Base-by-base conservation (phyloP, 2,329 filamentous ascomycete genomes). In the Zymoseptoria crescenta region DNA sequence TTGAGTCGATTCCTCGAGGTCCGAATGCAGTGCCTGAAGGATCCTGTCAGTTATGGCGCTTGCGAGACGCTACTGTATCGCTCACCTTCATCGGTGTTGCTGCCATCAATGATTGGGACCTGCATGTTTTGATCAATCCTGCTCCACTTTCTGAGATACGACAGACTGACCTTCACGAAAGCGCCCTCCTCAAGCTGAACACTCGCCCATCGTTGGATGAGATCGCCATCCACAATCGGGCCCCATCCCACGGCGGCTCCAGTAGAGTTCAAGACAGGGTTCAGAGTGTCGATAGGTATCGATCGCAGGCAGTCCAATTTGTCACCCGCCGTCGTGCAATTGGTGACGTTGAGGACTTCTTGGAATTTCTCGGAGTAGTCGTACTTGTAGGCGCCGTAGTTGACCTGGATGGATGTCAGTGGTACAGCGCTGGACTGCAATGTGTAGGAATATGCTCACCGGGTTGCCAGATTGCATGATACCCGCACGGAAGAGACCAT, bases 291-390 rank as follows among this genome's bases (percentile, higher is more conserved):
- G 27, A 65, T 65, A 3, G 70, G 70, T 3, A 70, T 72, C 1
- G 71, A 71, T 24, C 89, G 84, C 9, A 95, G 81, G 69, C 88
- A 91, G 10, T 79, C 77, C 8, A 91, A 77, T 0, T 83, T 84
- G 67, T 88, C 81, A 1, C 72, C 67, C 1, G 79, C 74, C 3
- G 76, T 70, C 1, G 78, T 74, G 74, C 89, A 94, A 53, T 79
- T 85, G 0, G 83, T 83, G 28, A 77, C 75, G 1, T 72, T 41
- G 35, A 41, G 35, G 35, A 41, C 35, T 13, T 41, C 10, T 16
- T 41, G 35, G 35, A 41, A 41, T 41, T 16, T 41, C 35, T 41
- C 35, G 4, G 35, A 41, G 35, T 41, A 41, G 35, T 60, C 58
- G 13, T 63, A 60, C 24, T 57, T 59, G 54, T 66, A 69, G 55